These are phyloP conservation scores for Hymenoscyphus albidus DNA, from an alignment of 2,329 filamentous ascomycete genomes.

Conservation along the genomic window DNA sequence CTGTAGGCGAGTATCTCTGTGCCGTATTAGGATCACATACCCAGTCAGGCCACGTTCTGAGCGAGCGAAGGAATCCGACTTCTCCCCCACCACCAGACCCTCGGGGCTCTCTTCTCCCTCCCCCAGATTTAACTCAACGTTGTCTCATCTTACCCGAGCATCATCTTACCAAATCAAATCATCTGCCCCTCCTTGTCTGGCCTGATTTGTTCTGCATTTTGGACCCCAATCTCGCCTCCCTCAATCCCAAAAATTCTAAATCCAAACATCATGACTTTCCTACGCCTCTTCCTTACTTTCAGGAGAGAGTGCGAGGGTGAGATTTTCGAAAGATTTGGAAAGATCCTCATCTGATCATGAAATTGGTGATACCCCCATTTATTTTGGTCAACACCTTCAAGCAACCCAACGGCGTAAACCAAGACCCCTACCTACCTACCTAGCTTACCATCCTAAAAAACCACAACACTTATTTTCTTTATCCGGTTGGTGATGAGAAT, in stretches of 20 bases:
- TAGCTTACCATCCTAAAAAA: background rate
- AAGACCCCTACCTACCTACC: background rate
- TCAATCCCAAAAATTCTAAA: background rate
- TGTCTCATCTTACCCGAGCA: conserved; percentile 8
- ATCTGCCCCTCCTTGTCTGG: background rate
- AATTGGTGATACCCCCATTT: background rate
- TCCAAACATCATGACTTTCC: conserved; percentile 3
- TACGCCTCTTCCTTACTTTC: conserved; percentile 3
- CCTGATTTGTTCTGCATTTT: background rate
- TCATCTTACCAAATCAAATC: background rate
- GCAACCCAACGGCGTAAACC: background rate
- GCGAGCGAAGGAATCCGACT: background rate
- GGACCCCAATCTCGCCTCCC: background rate
- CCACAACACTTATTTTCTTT: background rate
- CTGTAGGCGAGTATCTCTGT: background rate
- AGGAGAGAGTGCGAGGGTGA: background rate
- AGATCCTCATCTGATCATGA: conserved; percentile 1
- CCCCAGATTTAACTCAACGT: conserved; percentile 2
- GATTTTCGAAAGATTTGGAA: background rate
- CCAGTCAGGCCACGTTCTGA: conserved; percentile 3
- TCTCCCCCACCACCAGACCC: conserved; percentile 1
- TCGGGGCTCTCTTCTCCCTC: background rate
- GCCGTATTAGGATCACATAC: background rate
- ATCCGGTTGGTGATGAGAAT: background rate
- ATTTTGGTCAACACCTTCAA: background rate